Base-by-base conservation (phyloP, 2,329 filamentous ascomycete species). In the Colletotrichum coccodes region DNA sequence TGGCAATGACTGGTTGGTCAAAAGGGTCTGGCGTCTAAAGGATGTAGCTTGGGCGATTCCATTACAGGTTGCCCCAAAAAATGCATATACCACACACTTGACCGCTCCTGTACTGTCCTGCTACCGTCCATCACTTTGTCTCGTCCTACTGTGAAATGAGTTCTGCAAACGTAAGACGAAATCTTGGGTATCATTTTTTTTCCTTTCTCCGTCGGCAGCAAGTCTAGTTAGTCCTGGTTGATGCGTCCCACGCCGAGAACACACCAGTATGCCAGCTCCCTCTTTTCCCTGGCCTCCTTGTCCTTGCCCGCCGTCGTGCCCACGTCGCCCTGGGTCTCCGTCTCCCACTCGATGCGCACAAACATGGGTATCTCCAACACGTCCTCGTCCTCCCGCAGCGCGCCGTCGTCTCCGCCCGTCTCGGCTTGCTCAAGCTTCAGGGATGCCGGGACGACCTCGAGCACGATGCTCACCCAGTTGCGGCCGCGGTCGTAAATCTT, bases 401-500 rank as follows among this genome's bases (percentile, higher is more conserved):
- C 78, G 28, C 73, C 76, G 18, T 71, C 70, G 7, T 32, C 50
- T 12, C 49, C 47, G 2, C 38, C 56, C 68, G 66, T 73, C 73
- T 64, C 42, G 75, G 72, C 76, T 38, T 77, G 74, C 36, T 84
- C 82, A 1, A 82, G 72, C 42, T 79, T 78, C 26, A 90, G 77
- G 50, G 84, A 86, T 0, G 89, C 84, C 2, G 95, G 89, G 0
- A 98, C 89, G 16, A 99, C 92, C 78, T 99, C 96, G 30, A 99
- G 85, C 23, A 98, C 93, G 12, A 99, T 94, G 72, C 91, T 96
- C 18, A 96, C 96, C 93, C 95, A 98, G 79, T 98, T 99, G 40
- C 95, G 87, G 0, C 95, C 95, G 61, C 91, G 89, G 71, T 98
- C 95, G 93, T 94, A 99, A n/a, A 98, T 91, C 81, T 98, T 98